Evolutionary conservation across 2,329 filamentous ascomycete genomes (phyloP).

Genomic region (Aspergillus persii): DNA sequence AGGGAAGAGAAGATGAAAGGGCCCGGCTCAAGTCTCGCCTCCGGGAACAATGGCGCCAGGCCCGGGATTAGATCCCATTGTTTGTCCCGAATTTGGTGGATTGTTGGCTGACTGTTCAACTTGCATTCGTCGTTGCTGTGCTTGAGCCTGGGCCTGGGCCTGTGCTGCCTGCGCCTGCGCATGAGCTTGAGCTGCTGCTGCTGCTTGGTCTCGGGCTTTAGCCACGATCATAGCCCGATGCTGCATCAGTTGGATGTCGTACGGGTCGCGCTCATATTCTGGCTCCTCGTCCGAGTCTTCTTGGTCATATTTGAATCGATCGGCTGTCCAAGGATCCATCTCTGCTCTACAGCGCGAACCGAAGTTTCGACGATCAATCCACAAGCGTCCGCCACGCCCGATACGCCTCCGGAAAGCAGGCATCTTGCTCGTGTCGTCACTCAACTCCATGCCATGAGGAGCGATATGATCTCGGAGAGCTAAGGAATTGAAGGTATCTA

Average conservation of each 20-base stretch:
- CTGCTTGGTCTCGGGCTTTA: slow-evolving; percentile 42
- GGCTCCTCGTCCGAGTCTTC: slow-evolving; percentile 77
- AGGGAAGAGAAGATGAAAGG: slow-evolving; percentile 16
- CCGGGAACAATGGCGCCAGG: slow-evolving; percentile 28
- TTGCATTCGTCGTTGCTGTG: slow-evolving; percentile 38
- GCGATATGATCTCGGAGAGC: slow-evolving; percentile 39
- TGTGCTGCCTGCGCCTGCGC: slow-evolving; percentile 43
- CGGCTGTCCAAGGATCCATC: slow-evolving; percentile 51
- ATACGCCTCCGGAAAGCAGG: slow-evolving; percentile 79
- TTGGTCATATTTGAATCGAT: slow-evolving; percentile 83
- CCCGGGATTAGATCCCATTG: slow-evolving; percentile 31
- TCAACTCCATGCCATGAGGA: slow-evolving; percentile 43
- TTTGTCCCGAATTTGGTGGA: slow-evolving; percentile 20
- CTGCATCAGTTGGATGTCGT: slow-evolving; percentile 55
- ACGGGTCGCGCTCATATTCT: slow-evolving; percentile 73
- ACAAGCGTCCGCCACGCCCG: slow-evolving; percentile 78
- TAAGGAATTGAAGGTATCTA: slow-evolving; percentile 33
- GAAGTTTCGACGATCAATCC: slow-evolving; percentile 81
- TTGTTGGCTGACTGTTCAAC: slow-evolving; percentile 32
- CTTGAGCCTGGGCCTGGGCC: slow-evolving; percentile 39
- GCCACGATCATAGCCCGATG: slow-evolving; percentile 53
- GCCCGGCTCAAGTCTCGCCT: slow-evolving; percentile 30
- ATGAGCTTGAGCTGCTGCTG: slow-evolving; percentile 39
- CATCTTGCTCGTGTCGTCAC: slow-evolving; percentile 44
- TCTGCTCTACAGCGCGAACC: slow-evolving; percentile 51